Conservation (phyloP, 2,329 filamentous ascomycete species). For the Hymenoscyphus scutula region DNA sequence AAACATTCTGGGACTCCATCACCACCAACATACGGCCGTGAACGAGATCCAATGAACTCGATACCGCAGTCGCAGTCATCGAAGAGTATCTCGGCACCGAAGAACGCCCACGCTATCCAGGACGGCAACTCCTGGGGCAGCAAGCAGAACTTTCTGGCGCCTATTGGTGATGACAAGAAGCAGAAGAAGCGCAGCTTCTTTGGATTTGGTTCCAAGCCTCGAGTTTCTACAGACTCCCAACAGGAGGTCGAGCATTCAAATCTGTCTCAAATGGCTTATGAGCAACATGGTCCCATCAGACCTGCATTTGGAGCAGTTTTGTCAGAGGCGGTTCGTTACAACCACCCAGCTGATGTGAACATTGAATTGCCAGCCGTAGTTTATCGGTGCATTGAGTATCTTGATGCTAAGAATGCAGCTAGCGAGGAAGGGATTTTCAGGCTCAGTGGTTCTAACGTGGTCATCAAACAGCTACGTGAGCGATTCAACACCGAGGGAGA, state of each 20-base stretch:
- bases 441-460: constrained; percentile 91
- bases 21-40: constrained; percentile 31
- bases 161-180: constrained; percentile 70
- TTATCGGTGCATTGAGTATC: constrained; percentile 91
- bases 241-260: constrained; percentile 47
- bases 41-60: constrained; percentile 31
- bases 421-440: constrained; percentile 95
- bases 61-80: constrained; percentile 37
- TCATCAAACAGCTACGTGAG: constrained; percentile 87
- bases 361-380: constrained; percentile 86
- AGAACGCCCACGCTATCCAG: constrained; percentile 79
- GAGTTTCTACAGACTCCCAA: constrained; percentile 57
- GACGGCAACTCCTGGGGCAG: constrained; percentile 86
- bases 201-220: constrained; percentile 62
- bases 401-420: constrained; percentile 77
- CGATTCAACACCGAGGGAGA: constrained; percentile 93
- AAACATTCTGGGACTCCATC: constrained; percentile 35
- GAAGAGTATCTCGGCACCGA: constrained; percentile 76
- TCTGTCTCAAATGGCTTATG: constrained; percentile 42
- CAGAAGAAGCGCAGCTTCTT: constrained; percentile 76
- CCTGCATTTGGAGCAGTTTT: constrained; percentile 84
- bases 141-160: constrained; percentile 54
- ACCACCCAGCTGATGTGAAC: constrained; percentile 68
- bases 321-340: constrained; percentile 80
- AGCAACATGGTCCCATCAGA: constrained; percentile 54